A percentile compares a stretch with the other conserved stretches of the same genome.
Conservation (phyloP, 2,329 filamentous ascomycete species). For the Fusarium siculi region DNA sequence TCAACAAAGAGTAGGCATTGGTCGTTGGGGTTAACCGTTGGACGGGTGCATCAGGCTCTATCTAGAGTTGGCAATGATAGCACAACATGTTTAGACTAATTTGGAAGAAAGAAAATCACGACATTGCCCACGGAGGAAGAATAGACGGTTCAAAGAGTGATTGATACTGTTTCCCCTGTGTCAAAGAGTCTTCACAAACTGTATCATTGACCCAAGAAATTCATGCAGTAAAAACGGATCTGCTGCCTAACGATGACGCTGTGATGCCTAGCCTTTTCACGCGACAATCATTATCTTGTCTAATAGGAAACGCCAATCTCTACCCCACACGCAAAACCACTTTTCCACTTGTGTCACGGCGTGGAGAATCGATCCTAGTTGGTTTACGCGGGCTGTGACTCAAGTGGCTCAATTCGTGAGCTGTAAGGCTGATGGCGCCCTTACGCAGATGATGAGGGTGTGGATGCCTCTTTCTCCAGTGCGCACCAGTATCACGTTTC, state of each 20-base stretch:
- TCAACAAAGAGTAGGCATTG: neutral
- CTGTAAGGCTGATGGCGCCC: slow-evolving; percentile 22
- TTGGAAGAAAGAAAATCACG: neutral
- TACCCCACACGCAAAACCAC: slow-evolving; percentile 15
- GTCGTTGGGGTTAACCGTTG: neutral
- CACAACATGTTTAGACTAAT: neutral
- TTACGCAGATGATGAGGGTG: neutral
- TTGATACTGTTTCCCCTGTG: neutral
- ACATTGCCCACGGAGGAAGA: neutral
- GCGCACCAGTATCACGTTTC: slow-evolving; percentile 3
- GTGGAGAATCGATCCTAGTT: neutral
- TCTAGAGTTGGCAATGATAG: neutral
- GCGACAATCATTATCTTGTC: slow-evolving; percentile 9
- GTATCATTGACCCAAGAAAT: neutral
- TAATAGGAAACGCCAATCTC: neutral
- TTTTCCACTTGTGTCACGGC: slow-evolving; percentile 10
- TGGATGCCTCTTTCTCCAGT: slow-evolving; percentile 12
- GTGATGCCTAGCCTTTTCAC: slow-evolving; percentile 17
- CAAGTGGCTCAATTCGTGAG: slow-evolving; percentile 3
- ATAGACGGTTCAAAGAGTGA: neutral
- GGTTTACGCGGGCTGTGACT: slow-evolving; percentile 24
- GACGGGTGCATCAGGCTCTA: neutral
- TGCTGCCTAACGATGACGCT: slow-evolving; percentile 23
- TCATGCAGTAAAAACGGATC: neutral
- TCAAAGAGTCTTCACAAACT: neutral